phyloP scores from a whole-genome alignment of 106 monocot species.

The Chionographis japonica region DNA sequence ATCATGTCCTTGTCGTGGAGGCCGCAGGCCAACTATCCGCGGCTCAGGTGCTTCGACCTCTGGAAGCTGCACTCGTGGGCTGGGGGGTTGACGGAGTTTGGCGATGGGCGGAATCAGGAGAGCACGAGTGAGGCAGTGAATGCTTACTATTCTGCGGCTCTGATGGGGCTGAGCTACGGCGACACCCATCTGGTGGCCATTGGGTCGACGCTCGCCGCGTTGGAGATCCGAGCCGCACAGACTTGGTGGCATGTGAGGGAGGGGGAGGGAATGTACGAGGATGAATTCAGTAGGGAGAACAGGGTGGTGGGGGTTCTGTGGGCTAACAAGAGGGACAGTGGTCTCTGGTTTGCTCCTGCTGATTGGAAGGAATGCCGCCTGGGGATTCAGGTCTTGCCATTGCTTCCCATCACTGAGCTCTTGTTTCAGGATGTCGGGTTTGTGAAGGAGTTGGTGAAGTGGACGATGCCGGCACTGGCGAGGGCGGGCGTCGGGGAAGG shows the following conservation, averaged over 20 bases:
- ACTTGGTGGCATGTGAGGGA: slow-evolving; percentile 93
- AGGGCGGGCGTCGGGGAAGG: slow-evolving; percentile 84
- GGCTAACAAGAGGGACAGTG: slow-evolving; percentile 90
- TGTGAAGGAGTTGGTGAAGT: slow-evolving; percentile 56
- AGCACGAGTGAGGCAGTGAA: slow-evolving; percentile 95
- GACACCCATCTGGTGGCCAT: slow-evolving; percentile 59
- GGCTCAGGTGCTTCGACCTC: slow-evolving; percentile 70
- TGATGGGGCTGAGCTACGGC: slow-evolving; percentile 79
- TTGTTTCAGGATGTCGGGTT: slow-evolving; percentile 56
- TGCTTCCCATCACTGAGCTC: slow-evolving; percentile 74
- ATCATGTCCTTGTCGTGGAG: slow-evolving; percentile 59
- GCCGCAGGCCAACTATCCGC: slow-evolving; percentile 34
- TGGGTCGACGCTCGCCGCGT: slow-evolving; percentile 54
- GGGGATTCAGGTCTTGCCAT: slow-evolving; percentile 82
- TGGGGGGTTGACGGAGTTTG: slow-evolving; percentile 85
- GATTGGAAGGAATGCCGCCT: slow-evolving; percentile 82
- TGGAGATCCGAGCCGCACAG: slow-evolving; percentile 62
- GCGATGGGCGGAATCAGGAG: slow-evolving; percentile 86
- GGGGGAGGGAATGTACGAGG: slow-evolving; percentile 73
- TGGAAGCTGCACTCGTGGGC: slow-evolving; percentile 98
- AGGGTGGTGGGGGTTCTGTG: slow-evolving; percentile 80
- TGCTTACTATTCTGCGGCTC: slow-evolving; percentile 82
- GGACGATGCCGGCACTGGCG: slow-evolving; percentile 59
- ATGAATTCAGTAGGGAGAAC: slow-evolving; percentile 67
- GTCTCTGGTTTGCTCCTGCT: slow-evolving; percentile 86